These are phyloP conservation scores for Trichoderma semiorbis DNA, from an alignment of 2,329 filamentous ascomycete genomes.

Conservation along the genomic window DNA sequence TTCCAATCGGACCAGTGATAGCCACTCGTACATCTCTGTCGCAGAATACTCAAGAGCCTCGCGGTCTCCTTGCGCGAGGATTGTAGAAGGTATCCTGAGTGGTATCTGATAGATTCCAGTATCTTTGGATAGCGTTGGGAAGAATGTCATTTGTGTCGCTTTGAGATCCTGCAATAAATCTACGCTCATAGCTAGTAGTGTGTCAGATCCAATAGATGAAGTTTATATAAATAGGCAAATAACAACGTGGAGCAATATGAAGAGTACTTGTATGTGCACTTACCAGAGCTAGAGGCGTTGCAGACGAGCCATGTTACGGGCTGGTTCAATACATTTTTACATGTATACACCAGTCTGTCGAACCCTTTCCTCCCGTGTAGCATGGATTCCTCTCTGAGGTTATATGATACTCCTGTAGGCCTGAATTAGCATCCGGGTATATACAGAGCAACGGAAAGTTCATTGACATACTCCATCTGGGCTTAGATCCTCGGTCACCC, in stretches of 20 bases:
- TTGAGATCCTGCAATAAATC: conserved; percentile 47
- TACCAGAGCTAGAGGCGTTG: conserved; percentile 46
- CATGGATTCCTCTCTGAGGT: conserved; percentile 74
- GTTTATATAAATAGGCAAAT: not conserved
- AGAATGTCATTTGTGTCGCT: conserved; percentile 42
- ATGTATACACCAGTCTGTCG: conserved; percentile 72
- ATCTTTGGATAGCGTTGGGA: conserved; percentile 22
- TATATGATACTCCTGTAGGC: conserved; percentile 66
- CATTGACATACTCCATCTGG: conserved; percentile 64
- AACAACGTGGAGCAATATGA: not conserved
- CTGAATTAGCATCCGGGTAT: not conserved
- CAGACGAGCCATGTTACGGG: conserved; percentile 76
- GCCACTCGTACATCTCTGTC: conserved; percentile 68
- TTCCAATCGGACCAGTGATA: conserved; percentile 62
- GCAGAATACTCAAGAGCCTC: conserved; percentile 60
- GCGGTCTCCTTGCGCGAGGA: conserved; percentile 36
- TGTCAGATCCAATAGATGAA: not conserved
- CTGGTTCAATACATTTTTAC: conserved; percentile 68
- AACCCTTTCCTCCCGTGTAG: conserved; percentile 79
- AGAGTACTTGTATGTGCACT: conserved; percentile 9
- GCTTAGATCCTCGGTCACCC: conserved; percentile 57
- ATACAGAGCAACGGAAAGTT: not conserved
- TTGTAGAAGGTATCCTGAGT: conserved; percentile 26
- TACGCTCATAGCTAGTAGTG: conserved; percentile 40
- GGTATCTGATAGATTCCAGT: conserved; percentile 25